phyloP scores from a whole-genome alignment of 129 eudicot species.

The Cynara cardunculus region DNA sequence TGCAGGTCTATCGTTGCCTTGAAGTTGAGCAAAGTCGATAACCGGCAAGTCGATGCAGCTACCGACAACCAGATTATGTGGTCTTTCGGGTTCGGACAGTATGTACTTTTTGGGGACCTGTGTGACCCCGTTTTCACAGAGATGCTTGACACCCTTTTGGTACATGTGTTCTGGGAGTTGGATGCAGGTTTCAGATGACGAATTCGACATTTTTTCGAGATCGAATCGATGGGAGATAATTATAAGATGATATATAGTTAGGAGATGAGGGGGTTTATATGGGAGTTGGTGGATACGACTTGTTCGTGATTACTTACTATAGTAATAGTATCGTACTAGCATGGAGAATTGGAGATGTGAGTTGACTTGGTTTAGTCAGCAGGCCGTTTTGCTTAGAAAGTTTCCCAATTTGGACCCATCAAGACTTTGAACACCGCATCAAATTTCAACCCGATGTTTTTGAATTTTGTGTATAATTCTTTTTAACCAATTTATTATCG shows the following conservation, averaged over 20 bases:
- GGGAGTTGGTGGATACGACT: conserved; percentile 9
- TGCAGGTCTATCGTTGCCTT: conserved; percentile 34
- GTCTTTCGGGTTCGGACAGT: conserved; percentile 48
- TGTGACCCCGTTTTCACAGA: conserved; percentile 42
- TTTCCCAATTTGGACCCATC: conserved; percentile 21
- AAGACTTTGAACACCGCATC: conserved; percentile 16
- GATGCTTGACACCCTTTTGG: conserved; percentile 54
- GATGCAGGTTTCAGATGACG: conserved; percentile 10
- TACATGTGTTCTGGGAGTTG: conserved; percentile 21
- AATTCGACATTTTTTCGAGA: conserved; percentile 9
- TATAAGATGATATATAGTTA: background rate
- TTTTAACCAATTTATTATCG: too few species aligned
- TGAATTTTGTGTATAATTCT: background rate
- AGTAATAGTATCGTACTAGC: background rate
- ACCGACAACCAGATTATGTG: background rate
- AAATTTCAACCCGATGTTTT: background rate
- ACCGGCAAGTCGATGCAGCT: conserved; percentile 45
- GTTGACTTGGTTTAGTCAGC: conserved; percentile 28
- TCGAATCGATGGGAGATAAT: background rate
- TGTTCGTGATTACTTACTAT: background rate
- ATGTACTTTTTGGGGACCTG: conserved; percentile 53
- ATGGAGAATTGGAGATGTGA: conserved; percentile 1
- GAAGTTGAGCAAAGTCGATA: conserved; percentile 47
- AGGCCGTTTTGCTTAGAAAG: conserved; percentile 1
- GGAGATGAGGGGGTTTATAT: background rate